Conservation (phyloP, 2,329 filamentous ascomycete genomes). For the Aurifilum marmelostoma region DNA sequence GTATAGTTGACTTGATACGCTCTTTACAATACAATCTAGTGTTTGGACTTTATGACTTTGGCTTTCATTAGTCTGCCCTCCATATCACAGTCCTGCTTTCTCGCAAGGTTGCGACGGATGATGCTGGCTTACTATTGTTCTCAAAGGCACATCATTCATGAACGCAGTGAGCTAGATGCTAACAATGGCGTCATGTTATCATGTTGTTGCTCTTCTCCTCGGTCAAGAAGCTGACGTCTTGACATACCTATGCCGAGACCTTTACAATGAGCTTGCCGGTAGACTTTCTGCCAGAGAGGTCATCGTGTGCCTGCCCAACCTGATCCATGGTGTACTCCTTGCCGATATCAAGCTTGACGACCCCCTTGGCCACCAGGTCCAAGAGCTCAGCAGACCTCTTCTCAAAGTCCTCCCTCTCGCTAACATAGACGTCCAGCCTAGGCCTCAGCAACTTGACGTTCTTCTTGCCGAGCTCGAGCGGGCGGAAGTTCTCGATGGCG, state of each 20-base stretch:
- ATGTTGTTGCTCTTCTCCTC: too few relatives aligned
- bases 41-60: neutral
- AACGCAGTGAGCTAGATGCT: neutral
- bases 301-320: slow-evolving; percentile 28
- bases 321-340: slow-evolving; percentile 30
- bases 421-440: slow-evolving; percentile 65
- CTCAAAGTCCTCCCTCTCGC: slow-evolving; percentile 61
- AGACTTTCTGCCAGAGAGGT: slow-evolving; percentile 26
- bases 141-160: neutral
- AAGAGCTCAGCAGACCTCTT: slow-evolving; percentile 29
- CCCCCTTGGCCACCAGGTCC: slow-evolving; percentile 29
- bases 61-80: neutral
- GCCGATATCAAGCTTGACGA: slow-evolving; percentile 29
- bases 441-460: slow-evolving; percentile 68
- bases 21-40: neutral
- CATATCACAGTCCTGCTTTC: neutral
- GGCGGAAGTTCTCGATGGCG: slow-evolving; percentile 59
- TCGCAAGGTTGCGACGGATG: neutral
- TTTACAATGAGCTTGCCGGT: slow-evolving; percentile 31
- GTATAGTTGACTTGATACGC: slow-evolving; percentile 4
- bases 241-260: slow-evolving; percentile 16
- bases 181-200: neutral
- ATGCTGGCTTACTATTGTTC: neutral
- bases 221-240: neutral
- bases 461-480: slow-evolving; percentile 58